Conservation (phyloP, 208 protist genomes). For the Phytomonas francai region DNA sequence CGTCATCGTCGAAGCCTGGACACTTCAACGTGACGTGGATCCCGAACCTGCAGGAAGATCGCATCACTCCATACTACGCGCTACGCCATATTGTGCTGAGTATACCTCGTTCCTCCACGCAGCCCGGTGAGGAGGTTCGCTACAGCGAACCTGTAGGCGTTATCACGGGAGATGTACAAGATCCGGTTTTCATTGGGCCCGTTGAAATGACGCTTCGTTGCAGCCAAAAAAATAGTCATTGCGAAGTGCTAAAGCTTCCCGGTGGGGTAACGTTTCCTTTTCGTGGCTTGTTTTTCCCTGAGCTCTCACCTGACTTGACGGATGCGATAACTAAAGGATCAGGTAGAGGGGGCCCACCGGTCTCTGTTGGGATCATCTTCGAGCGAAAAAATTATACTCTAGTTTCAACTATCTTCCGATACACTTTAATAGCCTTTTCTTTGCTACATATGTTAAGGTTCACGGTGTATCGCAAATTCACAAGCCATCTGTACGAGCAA, state of each 20-base stretch:
- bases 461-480: constrained; percentile 51
- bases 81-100: background rate
- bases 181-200: background rate
- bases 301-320: constrained; percentile 8
- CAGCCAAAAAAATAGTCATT: constrained; percentile 16
- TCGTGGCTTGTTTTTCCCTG: background rate
- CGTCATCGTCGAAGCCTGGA: background rate
- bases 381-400: constrained; percentile 52
- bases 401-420: constrained; percentile 53
- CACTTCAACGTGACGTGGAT: background rate
- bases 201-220: constrained; percentile 15
- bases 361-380: constrained; percentile 49
- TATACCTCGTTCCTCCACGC: background rate
- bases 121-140: background rate
- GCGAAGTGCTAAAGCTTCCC: constrained; percentile 20
- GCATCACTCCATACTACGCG: background rate
- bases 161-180: background rate
- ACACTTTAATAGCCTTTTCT: constrained; percentile 52
- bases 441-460: constrained; percentile 62
- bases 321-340: constrained; percentile 5
- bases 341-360: background rate
- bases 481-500: constrained; percentile 69
- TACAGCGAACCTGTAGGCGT: background rate
- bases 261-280: constrained; percentile 4
- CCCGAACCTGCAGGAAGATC: background rate